Evolutionary conservation across 176 grass and related monocot species (phyloP), one percentile per base, ranked within the genome.

Genomic region (Cenchrus americanus): DNA sequence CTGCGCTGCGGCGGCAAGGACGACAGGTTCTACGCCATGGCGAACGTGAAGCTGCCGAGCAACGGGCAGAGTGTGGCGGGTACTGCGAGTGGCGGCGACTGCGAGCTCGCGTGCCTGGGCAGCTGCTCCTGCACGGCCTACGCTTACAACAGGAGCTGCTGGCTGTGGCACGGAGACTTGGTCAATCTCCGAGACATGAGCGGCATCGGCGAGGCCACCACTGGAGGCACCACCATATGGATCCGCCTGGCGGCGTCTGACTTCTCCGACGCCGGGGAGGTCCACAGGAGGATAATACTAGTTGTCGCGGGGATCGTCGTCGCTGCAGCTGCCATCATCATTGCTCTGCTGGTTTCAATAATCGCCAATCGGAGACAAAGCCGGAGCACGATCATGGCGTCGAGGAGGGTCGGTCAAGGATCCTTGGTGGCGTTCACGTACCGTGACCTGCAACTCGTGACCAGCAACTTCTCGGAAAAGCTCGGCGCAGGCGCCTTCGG

Each of bases 381-480:
- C 52, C 0, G 52, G 80, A n/a, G 80, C 60, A 18, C 17, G 59
- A 14, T 64, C 26, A 71, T 23, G 66, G 26, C 50, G 11, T 7
- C 30, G 50, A 60, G 52, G 26, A 71, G 27, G 58, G 76, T 80
- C 13, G 50, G 5, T 3, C 80, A 83, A 79, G 84, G 91, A 8
- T 71, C 75, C 1, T 15, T 94, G 57, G 51, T 67, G 40, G 52
- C 69, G 4, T 90, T 94, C 82, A 80, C 66, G 63, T 90, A 93
- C 85, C 65, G 88, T 0, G 85, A 90, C 69, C 52, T 93, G 85
- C 84, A 86, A 49, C 34, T 10, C 12, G 67, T 83, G 54, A 93
- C 91, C 13, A 90, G 80, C 57, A 88, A 86, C 75, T 93, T 93
- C 82, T 85, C 91, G 0, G 91, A 90, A 62, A 93, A 80, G 83